These are phyloP conservation scores for Colletotrichum paranaense DNA, from an alignment of 2,329 filamentous ascomycete species.

Conservation along the genomic window DNA sequence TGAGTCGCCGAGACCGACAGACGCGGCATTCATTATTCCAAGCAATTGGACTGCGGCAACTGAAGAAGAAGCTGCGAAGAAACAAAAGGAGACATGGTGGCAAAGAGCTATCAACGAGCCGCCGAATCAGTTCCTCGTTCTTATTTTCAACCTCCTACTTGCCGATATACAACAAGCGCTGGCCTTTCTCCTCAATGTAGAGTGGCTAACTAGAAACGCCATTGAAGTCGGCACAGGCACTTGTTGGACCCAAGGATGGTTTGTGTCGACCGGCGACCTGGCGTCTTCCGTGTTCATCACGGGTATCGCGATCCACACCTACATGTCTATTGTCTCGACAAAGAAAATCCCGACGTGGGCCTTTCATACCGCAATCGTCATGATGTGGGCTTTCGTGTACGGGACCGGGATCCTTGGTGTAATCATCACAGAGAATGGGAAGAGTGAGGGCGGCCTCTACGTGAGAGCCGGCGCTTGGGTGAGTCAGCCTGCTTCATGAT, in stretches of 20 bases:
- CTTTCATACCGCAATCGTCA: constrained; percentile 61
- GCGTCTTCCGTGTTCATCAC: constrained; percentile 75
- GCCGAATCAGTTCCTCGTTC: constrained; percentile 75
- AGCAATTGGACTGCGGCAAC: constrained; percentile 39
- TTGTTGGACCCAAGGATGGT: constrained; percentile 75
- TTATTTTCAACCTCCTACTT: constrained; percentile 76
- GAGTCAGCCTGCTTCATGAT: constrained; percentile 38
- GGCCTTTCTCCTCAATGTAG: constrained; percentile 72
- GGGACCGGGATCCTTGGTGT: constrained; percentile 65
- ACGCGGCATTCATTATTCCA: constrained; percentile 40
- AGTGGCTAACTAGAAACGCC: constrained; percentile 65
- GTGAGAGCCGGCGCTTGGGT: constrained; percentile 75
- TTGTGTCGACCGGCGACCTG: constrained; percentile 74
- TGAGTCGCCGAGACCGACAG: constrained; percentile 36
- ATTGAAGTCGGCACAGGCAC: constrained; percentile 64
- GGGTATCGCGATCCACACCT: constrained; percentile 74
- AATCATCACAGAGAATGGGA: constrained; percentile 55
- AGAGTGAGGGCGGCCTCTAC: constrained; percentile 60
- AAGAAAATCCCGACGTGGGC: constrained; percentile 60
- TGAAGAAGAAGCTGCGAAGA: constrained; percentile 21
- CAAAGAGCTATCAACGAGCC: constrained; percentile 46
- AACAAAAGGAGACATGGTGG: constrained; percentile 28
- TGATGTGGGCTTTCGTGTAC: constrained; percentile 70
- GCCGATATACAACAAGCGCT: constrained; percentile 75
- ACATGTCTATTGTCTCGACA: constrained; percentile 68